These are phyloP conservation scores for Dianthus caryophyllus DNA, from an alignment of 148 eudicot genomes.

Conservation along the genomic window DNA sequence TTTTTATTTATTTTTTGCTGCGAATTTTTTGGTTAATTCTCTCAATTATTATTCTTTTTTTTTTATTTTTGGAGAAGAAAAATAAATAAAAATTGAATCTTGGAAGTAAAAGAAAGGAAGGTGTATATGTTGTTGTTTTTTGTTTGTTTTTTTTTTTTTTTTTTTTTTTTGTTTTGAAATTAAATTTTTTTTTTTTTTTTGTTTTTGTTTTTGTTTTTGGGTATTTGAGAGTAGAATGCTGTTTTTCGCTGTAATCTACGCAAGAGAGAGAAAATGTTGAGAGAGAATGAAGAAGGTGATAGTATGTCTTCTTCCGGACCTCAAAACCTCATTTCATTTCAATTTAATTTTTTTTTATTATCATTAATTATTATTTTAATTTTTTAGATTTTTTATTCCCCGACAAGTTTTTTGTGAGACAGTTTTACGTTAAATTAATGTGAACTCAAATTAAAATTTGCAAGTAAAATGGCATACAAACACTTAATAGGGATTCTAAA, in stretches of 20 bases:
- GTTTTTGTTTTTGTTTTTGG: not conserved
- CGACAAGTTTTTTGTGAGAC: too few relatives aligned
- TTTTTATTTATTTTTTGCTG: slow-evolving; percentile 5
- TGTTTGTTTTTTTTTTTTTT: slow-evolving; percentile 13
- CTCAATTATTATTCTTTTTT: too few relatives aligned
- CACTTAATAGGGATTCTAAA: too few relatives aligned
- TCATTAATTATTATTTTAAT: slow-evolving; percentile 9
- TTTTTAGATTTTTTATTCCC: too few relatives aligned
- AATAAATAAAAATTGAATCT: slow-evolving; percentile 21
- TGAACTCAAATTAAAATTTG: too few relatives aligned
- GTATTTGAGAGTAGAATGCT: slow-evolving; percentile 24
- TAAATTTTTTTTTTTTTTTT: too few relatives aligned
- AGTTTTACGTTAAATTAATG: too few relatives aligned
- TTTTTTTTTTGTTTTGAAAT: too few relatives aligned
- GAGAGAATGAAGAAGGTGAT: slow-evolving; percentile 24
- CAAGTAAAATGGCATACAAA: too few relatives aligned
- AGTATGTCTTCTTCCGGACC: slow-evolving; percentile 66
- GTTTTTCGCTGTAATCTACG: slow-evolving; percentile 43
- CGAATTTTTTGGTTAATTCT: not conserved
- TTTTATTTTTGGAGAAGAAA: not conserved
- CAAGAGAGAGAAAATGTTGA: slow-evolving; percentile 39
- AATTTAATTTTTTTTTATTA: slow-evolving; percentile 39
- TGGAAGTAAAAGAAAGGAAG: slow-evolving; percentile 10
- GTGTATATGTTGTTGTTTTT: too few relatives aligned
- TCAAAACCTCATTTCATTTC: slow-evolving; percentile 60